phyloP scores from a whole-genome alignment of 1,284 basidiomycete genomes.

The Singerocomus rubriflavus region DNA sequence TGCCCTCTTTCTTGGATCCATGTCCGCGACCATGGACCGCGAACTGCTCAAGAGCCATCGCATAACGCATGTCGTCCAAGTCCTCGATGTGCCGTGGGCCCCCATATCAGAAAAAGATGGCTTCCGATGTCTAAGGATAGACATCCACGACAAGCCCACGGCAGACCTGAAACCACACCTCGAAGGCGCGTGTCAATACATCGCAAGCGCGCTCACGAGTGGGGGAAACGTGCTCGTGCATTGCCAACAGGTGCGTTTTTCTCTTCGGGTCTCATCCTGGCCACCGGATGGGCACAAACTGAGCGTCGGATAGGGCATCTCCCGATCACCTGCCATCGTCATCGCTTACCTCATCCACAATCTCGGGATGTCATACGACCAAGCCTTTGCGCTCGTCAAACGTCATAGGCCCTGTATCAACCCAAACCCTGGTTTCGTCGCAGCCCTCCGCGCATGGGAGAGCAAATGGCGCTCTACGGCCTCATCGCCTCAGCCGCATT shows the following conservation, averaged over 20 bases:
- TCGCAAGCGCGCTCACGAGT: conserved; percentile 44
- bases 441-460: conserved; percentile 54
- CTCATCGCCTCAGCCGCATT: conserved; percentile 18
- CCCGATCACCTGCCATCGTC: conserved; percentile 62
- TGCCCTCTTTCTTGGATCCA: conserved; percentile 51
- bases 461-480: conserved; percentile 25
- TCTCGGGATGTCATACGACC: conserved; percentile 64
- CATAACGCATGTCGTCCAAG: conserved; percentile 64
- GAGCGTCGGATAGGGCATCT: conserved; percentile 50
- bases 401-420: conserved; percentile 64
- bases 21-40: conserved; percentile 50
- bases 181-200: conserved; percentile 54
- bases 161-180: conserved; percentile 56
- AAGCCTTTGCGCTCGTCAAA: conserved; percentile 54
- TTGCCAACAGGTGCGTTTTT: conserved; percentile 56
- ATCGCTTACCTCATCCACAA: conserved; percentile 67
- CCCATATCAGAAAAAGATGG: conserved; percentile 57
- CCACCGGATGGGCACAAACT: neutral
- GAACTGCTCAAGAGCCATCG: conserved; percentile 46
- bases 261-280: no score
- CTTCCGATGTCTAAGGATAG: conserved; percentile 59
- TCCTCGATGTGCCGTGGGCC: conserved; percentile 68
- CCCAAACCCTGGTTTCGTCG: conserved; percentile 63
- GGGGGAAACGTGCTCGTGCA: conserved; percentile 62
- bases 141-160: conserved; percentile 54